Evolutionary conservation across 768 basidiomycete species (phyloP).

Genomic region (Obba rivulosa): DNA sequence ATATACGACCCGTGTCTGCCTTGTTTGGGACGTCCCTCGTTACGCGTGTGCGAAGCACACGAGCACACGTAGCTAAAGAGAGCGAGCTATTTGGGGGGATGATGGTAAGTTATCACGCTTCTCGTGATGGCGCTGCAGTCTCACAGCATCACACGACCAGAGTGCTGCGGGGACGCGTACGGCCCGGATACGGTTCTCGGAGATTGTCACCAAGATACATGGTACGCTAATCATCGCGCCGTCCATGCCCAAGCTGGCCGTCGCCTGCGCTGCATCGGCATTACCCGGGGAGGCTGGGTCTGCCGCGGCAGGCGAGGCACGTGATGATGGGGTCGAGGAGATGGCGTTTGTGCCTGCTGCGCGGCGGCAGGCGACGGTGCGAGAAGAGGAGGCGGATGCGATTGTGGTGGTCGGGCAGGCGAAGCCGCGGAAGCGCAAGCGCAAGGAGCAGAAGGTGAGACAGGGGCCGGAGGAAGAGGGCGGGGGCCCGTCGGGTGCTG

Average conservation of each 20-base stretch:
- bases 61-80: too few species aligned
- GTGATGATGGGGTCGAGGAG: conserved; percentile 46
- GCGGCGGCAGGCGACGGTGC: conserved; percentile 37
- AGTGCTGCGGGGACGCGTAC: neutral
- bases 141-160: neutral
- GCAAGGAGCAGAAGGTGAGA: conserved; percentile 24
- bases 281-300: neutral
- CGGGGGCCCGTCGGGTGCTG: conserved; percentile 13
- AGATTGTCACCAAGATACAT: conserved; percentile 63
- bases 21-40: too few species aligned
- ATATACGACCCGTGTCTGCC: too few species aligned
- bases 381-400: conserved; percentile 45
- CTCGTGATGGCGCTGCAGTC: too few species aligned
- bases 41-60: too few species aligned
- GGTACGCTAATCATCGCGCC: conserved; percentile 58
- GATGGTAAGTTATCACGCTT: too few species aligned
- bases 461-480: conserved; percentile 7
- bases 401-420: conserved; percentile 70
- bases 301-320: too few species aligned
- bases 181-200: conserved; percentile 35
- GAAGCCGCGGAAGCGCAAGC: conserved; percentile 61
- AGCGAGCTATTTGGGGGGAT: too few species aligned
- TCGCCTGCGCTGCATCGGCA: neutral
- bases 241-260: conserved; percentile 37
- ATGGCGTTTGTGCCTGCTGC: conserved; percentile 73